Base-by-base conservation (phyloP, 306 rosid genomes). In the Prunus kanzakura region DNA sequence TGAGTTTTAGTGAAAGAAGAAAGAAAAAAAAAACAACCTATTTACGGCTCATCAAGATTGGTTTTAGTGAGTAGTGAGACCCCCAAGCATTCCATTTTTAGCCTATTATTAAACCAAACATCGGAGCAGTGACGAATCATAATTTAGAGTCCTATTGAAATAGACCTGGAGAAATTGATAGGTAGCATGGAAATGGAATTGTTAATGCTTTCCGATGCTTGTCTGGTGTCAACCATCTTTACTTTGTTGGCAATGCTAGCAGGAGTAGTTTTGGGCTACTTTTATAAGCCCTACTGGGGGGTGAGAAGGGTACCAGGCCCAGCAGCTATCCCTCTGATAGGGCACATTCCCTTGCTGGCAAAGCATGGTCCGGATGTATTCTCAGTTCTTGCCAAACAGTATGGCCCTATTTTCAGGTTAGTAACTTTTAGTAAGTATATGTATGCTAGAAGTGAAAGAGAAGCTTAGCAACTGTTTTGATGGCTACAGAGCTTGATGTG, bases 381-480 rank as follows among this genome's bases (percentile, higher is more conserved):
- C 96, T 92, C 98, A 13, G 86, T 95, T 75, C 92, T 95, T 23
- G 92, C 98, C 81, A 85, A 91, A 72, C 89, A 84, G 77, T 95
- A 90, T 69, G 98, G 98, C 66, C 97, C 98, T 61, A 86, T 94
- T 80, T 94, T 86, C 96, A 94, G 98, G 98, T 94, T 51, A 60
- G 79, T 78, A 1, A 6, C 46, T 60, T 14, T 32, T 18, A 3
- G 23, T 19, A 8, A 16, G 30, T 27, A 15, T 8, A 13, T 45
- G 13, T 56, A n/a, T 47, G 52, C 52, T 47, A 8, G 22, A 51
- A 16, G 56, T 51, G 56, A 51, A 51, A 51, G 56, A 51, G 56
- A 51, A 51, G 1, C n/a, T 51, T 0, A 38, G 43, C 43, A 38
- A 38, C 43, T 38, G 43, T 38, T 38, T 38, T 38, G 43, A 38